Conservation (phyloP, 192 early-diverging fungal species). For the Gigaspora rosea region DNA sequence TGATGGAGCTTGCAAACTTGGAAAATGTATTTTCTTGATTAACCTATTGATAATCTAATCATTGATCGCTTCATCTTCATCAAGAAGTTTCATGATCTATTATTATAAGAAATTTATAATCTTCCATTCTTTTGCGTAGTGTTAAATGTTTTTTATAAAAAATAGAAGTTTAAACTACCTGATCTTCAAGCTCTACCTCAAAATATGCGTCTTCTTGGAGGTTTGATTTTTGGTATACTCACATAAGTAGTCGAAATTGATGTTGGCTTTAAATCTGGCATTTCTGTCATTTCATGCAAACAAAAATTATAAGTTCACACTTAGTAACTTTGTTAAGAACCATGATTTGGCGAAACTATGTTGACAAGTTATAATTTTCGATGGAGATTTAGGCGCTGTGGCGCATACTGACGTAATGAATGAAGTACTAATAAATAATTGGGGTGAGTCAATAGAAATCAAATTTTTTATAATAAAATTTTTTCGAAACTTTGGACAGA, state of each 20-base stretch:
- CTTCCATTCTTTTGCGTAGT: not conserved
- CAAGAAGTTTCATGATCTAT: conserved; percentile 63
- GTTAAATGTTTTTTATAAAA: not conserved
- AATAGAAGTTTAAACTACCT: conserved; percentile 10
- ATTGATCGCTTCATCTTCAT: conserved; percentile 61
- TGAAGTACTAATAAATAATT: no score
- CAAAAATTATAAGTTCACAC: conserved; percentile 26
- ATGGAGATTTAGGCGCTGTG: conserved; percentile 22
- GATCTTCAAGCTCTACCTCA: conserved; percentile 41
- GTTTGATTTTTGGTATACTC: conserved; percentile 25
- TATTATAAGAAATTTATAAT: not conserved
- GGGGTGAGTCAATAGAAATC: no score
- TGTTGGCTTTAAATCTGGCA: conserved; percentile 7
- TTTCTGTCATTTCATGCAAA: conserved; percentile 27
- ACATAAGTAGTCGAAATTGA: conserved; percentile 20
- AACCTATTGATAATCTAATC: conserved; percentile 89
- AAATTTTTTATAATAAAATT: no score
- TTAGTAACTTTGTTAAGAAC: conserved; percentile 18
- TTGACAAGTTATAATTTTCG: conserved; percentile 12
- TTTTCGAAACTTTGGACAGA: no score
- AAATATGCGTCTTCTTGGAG: conserved; percentile 18
- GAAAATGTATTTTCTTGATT: conserved; percentile 87
- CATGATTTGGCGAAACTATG: conserved; percentile 31
- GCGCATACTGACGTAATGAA: conserved; percentile 21
- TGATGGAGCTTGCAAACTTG: conserved; percentile 74